phyloP scores from a whole-genome alignment of 495 filamentous ascomycete species.

The Penicillium cinerascens region DNA sequence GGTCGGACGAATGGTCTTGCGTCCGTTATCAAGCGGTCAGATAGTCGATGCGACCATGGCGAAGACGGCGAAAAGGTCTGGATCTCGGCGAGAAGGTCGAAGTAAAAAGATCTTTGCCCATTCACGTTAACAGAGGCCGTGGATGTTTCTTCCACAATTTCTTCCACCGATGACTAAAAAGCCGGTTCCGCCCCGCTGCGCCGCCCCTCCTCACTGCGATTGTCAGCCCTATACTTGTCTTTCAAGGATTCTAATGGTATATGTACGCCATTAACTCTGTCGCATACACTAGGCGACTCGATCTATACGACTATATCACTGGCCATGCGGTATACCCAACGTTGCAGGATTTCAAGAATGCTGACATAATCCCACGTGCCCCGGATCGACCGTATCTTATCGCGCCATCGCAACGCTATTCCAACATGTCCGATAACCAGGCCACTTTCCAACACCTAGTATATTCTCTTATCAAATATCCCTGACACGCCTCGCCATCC shows the following conservation, averaged over 20 bases:
- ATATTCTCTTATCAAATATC: background rate
- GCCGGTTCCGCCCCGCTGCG: constrained; percentile 1
- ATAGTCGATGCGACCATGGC: constrained; percentile 5
- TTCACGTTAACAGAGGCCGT: background rate
- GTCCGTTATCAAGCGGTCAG: constrained; percentile 18
- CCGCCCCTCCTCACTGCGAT: background rate
- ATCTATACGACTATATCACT: background rate
- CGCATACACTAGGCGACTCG: background rate
- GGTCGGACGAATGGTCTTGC: constrained; percentile 14
- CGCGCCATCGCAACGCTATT: constrained; percentile 4
- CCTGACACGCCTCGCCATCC: background rate
- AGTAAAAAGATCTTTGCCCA: background rate
- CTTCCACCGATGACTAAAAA: constrained; percentile 13
- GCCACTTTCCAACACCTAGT: background rate
- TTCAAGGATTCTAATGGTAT: background rate
- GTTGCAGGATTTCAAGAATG: constrained; percentile 3
- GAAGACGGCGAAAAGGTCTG: background rate
- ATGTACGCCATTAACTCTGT: background rate
- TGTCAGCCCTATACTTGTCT: background rate
- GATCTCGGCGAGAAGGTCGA: background rate
- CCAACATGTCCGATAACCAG: background rate
- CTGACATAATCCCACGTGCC: constrained; percentile 24
- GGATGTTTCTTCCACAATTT: constrained; percentile 1
- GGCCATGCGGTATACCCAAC: background rate
- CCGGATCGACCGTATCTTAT: constrained; percentile 21